Evolutionary conservation across 495 filamentous ascomycete genomes (phyloP).

Genomic region (Astrothelium macrocarpum): DNA sequence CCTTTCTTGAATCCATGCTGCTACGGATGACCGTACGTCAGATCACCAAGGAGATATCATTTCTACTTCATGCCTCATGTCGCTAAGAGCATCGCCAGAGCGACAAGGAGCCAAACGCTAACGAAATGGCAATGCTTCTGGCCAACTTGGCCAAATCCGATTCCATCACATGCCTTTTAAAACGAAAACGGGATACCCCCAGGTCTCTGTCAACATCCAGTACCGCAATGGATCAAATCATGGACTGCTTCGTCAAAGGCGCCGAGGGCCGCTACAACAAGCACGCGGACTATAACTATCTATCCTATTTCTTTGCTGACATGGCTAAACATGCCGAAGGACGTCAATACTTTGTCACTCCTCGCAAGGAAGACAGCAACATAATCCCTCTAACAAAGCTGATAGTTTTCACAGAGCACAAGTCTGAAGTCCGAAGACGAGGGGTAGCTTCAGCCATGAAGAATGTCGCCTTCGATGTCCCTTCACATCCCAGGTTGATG

Average conservation of each 20-base stretch:
- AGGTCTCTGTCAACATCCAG: conserved; percentile 54
- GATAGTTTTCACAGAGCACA: conserved; percentile 84
- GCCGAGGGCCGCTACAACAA: conserved; percentile 73
- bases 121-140: conserved; percentile 80
- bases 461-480: conserved; percentile 65
- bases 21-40: conserved; percentile 63
- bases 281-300: conserved; percentile 79
- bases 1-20: conserved; percentile 66
- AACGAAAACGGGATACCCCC: conserved; percentile 52
- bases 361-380: conserved; percentile 58
- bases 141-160: conserved; percentile 83
- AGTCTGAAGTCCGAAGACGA: conserved; percentile 64
- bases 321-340: conserved; percentile 63
- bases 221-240: conserved; percentile 73
- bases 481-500: conserved; percentile 60
- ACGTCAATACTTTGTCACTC: conserved; percentile 63
- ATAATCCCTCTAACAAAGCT: conserved; percentile 81
- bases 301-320: conserved; percentile 89
- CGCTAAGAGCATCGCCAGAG: conserved; percentile 34
- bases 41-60: background rate
- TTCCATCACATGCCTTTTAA: conserved; percentile 54
- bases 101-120: conserved; percentile 60
- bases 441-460: conserved; percentile 91
- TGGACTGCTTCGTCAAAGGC: conserved; percentile 93
- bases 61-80: background rate